These are phyloP conservation scores for Penicillium robsamsonii DNA, from an alignment of 495 filamentous ascomycete species.

Conservation along the genomic window DNA sequence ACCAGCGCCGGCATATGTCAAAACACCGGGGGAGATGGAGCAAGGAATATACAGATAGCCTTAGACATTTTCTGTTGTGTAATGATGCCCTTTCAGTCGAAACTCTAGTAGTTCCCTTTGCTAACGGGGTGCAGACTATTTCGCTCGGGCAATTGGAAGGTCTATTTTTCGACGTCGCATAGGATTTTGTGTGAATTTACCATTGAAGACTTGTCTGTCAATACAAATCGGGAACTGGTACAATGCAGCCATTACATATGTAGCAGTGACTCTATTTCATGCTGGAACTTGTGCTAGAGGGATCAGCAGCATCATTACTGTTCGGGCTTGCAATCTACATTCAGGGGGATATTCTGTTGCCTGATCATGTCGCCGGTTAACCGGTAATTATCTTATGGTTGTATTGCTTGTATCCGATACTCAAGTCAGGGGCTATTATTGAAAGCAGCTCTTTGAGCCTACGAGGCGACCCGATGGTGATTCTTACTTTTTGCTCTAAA, in stretches of 20 bases:
- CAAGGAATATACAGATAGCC: not conserved
- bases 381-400: no score
- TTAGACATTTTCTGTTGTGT: not conserved
- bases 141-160: not conserved
- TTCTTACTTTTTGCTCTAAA: not conserved
- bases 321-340: no score
- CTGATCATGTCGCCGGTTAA: no score
- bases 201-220: not conserved
- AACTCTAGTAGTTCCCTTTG: not conserved
- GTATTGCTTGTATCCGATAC: no score
- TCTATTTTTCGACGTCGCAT: not conserved
- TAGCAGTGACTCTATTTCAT: not conserved
- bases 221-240: not conserved
- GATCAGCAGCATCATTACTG: no score
- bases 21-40: slow-evolving; percentile 5
- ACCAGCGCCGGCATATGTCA: slow-evolving; percentile 5
- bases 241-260: not conserved
- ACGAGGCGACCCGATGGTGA: slow-evolving; percentile 2
- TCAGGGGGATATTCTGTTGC: no score
- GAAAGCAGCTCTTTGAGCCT: not conserved
- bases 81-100: not conserved
- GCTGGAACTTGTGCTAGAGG: not conserved
- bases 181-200: not conserved
- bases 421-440: no score
- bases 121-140: not conserved